Evolutionary conservation across 176 grass and related monocot genomes (phyloP), one percentile per base, ranked within the genome.

Genomic region (Puccinellia tenuiflora): DNA sequence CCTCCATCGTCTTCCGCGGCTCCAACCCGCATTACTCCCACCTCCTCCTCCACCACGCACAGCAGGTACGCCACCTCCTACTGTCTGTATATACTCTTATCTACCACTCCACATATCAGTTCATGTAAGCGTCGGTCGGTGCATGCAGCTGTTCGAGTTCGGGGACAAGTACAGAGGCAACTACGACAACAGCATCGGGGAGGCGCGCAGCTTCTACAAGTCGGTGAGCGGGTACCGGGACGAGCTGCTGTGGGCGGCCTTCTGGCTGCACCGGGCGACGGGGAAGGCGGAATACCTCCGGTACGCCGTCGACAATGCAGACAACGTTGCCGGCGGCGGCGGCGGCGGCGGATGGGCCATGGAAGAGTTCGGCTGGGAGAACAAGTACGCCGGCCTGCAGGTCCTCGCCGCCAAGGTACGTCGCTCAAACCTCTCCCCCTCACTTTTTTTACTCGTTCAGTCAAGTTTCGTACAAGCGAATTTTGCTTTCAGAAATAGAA

Each of bases 231-330:
- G 96, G 3, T 96, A 96, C 91, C 83, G 15, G 59, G 96, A 99
- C 80, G 96, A 99, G 87, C 91, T 99, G 68, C 93, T 99, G 38
- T 99, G 96, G 96, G 96, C 96, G 28, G 96, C 96, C 80, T 80
- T 99, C 55, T 99, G 96, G 96, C 89, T 99, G 67, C 96, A 99
- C 96, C 84, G 89, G 47, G 93, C 96, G 33, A 99, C 96, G 1
- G 85, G 89, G 0, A 25, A 30, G 48, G 85, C 70, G 29, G 85
- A 85, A 0, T 99, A 93, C 80, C 77, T 99, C 63, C 87, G 78
- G 3, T 99, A 99, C 81, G 96, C 66, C 39, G 85, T 89, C 55
- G 85, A 88, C 31, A 91, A 83, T 4, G 93, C 92, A 34, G 62
- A 93, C 2, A n/a, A n/a, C n/a, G n/a, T n/a, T n/a, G n/a, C 40